phyloP scores from a whole-genome alignment of 306 rosid genomes.

The Vachellia collinsii region DNA sequence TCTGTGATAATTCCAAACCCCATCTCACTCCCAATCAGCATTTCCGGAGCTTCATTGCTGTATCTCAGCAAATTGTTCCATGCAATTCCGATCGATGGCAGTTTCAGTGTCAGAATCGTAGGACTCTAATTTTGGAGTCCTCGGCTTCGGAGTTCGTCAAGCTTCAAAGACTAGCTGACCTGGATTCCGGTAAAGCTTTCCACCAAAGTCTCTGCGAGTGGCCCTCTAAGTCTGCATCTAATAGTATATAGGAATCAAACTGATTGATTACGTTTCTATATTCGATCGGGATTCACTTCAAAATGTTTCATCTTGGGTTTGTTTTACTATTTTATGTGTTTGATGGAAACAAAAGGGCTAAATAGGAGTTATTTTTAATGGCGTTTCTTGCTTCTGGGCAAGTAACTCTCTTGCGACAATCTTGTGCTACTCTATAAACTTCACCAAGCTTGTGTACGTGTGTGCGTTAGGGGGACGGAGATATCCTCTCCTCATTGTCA shows the following conservation, averaged over 20 bases:
- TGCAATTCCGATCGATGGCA: slow-evolving; percentile 43
- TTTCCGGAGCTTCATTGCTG: slow-evolving; percentile 27
- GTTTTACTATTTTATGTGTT: not conserved
- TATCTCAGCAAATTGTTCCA: slow-evolving; percentile 27
- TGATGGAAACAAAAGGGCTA: not conserved
- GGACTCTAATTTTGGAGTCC: slow-evolving; percentile 67
- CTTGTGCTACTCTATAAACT: not conserved
- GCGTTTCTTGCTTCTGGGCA: not conserved
- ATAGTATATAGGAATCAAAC: not conserved
- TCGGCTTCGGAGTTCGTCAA: slow-evolving; percentile 57
- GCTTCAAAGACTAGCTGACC: slow-evolving; percentile 59
- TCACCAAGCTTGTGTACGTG: not conserved
- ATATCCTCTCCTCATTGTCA: not conserved
- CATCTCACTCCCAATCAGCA: slow-evolving; percentile 19
- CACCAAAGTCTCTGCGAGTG: not conserved
- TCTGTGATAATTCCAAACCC: slow-evolving; percentile 36
- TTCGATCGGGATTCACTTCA: not conserved
- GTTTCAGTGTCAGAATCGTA: slow-evolving; percentile 40
- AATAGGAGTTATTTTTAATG: not conserved
- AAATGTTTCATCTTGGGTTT: not conserved
- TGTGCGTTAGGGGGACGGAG: not conserved
- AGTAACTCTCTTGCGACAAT: not conserved
- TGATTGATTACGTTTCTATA: not conserved
- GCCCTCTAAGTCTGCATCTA: not conserved
- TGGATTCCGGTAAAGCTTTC: slow-evolving; percentile 63